phyloP scores from a whole-genome alignment of 2,329 filamentous ascomycete species.

The Aspergillus piperis region DNA sequence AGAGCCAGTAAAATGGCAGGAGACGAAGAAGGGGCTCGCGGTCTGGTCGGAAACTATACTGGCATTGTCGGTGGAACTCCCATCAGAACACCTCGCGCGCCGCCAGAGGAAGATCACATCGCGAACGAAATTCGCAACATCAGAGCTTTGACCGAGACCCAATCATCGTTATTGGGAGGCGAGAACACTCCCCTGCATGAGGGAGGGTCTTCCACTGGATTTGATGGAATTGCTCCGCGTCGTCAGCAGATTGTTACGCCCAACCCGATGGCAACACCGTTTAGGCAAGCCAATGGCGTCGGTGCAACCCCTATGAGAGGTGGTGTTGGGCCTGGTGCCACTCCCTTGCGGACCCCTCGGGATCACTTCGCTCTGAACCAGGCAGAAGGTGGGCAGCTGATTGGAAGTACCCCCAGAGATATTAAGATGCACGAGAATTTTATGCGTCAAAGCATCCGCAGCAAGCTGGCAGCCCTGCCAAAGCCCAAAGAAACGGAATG shows the following conservation, averaged over 20 bases:
- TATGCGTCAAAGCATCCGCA: conserved; percentile 65
- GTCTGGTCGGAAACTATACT: conserved; percentile 84
- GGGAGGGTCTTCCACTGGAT: conserved; percentile 78
- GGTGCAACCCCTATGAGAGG: conserved; percentile 65
- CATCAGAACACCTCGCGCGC: conserved; percentile 87
- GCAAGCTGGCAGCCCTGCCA: conserved; percentile 72
- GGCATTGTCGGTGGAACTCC: conserved; percentile 78
- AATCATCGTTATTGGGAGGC: conserved; percentile 88
- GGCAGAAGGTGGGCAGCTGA: conserved; percentile 65
- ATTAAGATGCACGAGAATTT: conserved; percentile 70
- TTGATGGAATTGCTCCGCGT: conserved; percentile 79
- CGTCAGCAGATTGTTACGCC: conserved; percentile 84
- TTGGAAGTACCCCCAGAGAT: conserved; percentile 75
- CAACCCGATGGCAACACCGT: conserved; percentile 90
- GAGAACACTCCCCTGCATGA: conserved; percentile 90
- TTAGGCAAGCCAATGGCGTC: conserved; percentile 66
- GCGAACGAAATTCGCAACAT: conserved; percentile 97
- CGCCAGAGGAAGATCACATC: conserved; percentile 90
- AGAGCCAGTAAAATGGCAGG: conserved; percentile 74
- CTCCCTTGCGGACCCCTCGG: conserved; percentile 82
- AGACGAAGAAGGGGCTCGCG: conserved; percentile 80
- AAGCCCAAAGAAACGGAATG: conserved; percentile 92
- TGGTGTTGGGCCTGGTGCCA: conserved; percentile 69
- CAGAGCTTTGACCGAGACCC: conserved; percentile 84
- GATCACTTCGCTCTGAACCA: conserved; percentile 84